Conservation (phyloP, 495 filamentous ascomycete genomes). For the Hypoxylon cercidicola region DNA sequence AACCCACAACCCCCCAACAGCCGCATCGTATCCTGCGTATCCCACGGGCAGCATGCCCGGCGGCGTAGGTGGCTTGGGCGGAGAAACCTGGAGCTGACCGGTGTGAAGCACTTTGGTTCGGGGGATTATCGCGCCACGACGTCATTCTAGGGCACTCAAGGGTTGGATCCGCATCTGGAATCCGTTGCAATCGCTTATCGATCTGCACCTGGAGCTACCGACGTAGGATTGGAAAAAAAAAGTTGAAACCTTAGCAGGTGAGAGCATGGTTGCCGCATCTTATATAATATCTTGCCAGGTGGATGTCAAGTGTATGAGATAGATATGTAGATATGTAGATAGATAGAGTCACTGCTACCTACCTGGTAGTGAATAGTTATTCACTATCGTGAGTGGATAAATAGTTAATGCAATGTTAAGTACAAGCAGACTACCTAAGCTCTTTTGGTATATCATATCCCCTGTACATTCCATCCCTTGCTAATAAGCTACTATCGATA, state of each 20-base stretch:
- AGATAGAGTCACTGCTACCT: no score
- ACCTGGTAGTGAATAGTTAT: no score
- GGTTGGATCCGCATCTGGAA: slow-evolving; percentile 20
- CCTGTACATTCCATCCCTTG: slow-evolving; percentile 13
- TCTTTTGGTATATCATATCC: no score
- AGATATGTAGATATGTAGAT: no score
- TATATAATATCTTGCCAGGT: no score
- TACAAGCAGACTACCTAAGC: no score
- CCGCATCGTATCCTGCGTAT: not conserved
- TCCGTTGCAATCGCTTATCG: slow-evolving; percentile 35
- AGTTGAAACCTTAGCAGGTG: no score
- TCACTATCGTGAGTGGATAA: no score
- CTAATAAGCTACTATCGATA: slow-evolving; percentile 15
- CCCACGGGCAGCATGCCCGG: not conserved
- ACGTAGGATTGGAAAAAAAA: no score
- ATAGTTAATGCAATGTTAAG: no score
- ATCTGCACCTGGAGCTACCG: slow-evolving; percentile 16
- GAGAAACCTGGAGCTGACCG: slow-evolving; percentile 26
- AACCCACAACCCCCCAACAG: slow-evolving; percentile 5
- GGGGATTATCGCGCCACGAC: slow-evolving; percentile 33
- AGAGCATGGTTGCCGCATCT: no score
- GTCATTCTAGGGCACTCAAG: slow-evolving; percentile 27
- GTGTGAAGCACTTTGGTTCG: slow-evolving; percentile 18
- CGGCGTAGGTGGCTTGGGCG: slow-evolving; percentile 12
- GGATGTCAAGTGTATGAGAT: no score